Evolutionary conservation across 192 early-diverging fungal species (phyloP).

Genomic region (Linnemannia exigua): DNA sequence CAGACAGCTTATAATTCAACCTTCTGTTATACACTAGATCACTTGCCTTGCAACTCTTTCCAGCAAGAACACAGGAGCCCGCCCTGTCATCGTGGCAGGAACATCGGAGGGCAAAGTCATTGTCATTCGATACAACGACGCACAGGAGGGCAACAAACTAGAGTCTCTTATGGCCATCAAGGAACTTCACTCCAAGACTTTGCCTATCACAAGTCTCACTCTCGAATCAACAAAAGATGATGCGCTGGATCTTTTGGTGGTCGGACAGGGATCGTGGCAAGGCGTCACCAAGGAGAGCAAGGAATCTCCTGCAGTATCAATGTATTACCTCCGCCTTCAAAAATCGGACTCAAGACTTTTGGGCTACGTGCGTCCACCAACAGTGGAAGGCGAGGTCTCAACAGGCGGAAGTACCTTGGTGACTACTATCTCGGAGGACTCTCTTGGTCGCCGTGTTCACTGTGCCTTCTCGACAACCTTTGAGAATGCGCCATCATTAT

Average conservation of each 20-base stretch:
- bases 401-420: constrained; percentile 44
- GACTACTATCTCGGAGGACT: constrained; percentile 37
- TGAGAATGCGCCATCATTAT: constrained; percentile 16
- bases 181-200: constrained; percentile 27
- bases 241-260: constrained; percentile 24
- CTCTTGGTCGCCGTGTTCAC: constrained; percentile 45
- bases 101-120: constrained; percentile 45
- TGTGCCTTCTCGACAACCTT: constrained; percentile 42
- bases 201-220: constrained; percentile 49
- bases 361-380: constrained; percentile 42
- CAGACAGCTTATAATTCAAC: background rate
- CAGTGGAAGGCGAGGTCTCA: constrained; percentile 39
- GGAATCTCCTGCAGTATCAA: constrained; percentile 41
- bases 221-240: constrained; percentile 41
- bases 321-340: constrained; percentile 50
- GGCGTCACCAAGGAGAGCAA: background rate
- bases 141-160: constrained; percentile 26
- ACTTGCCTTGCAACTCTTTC: constrained; percentile 46
- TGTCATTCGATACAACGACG: constrained; percentile 40
- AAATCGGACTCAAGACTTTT: constrained; percentile 38
- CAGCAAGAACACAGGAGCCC: constrained; percentile 29
- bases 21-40: constrained; percentile 20
- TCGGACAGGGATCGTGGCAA: constrained; percentile 33
- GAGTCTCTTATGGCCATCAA: constrained; percentile 33
- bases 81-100: constrained; percentile 46